Conservation (phyloP, 768 basidiomycete species). For the Podaxis sp. region DNA sequence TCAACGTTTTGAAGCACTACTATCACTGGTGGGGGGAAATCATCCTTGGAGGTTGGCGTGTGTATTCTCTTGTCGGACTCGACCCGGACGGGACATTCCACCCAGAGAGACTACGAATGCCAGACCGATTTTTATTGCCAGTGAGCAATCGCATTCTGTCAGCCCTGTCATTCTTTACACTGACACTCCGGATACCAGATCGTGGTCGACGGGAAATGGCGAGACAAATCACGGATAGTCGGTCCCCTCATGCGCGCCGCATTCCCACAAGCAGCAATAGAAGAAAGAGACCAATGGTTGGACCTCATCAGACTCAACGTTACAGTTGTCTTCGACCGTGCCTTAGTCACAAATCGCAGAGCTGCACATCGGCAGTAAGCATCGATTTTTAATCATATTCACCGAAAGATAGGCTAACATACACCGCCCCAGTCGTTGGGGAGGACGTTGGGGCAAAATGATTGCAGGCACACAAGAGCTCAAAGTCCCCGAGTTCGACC, state of each 20-base stretch:
- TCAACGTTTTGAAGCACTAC: slow-evolving; percentile 28
- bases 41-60: slow-evolving; percentile 37
- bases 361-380: slow-evolving; percentile 50
- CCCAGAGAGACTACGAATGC: slow-evolving; percentile 17
- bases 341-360: slow-evolving; percentile 57
- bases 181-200: slow-evolving; percentile 15
- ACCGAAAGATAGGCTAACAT: background rate
- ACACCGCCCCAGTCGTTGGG: slow-evolving; percentile 20
- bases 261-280: slow-evolving; percentile 57
- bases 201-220: slow-evolving; percentile 38
- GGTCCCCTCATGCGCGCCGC: slow-evolving; percentile 60
- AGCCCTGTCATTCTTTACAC: slow-evolving; percentile 2
- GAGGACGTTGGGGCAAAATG: slow-evolving; percentile 30
- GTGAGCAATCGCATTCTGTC: background rate
- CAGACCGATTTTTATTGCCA: slow-evolving; percentile 29
- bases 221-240: slow-evolving; percentile 58
- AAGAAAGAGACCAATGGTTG: slow-evolving; percentile 55
- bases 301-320: slow-evolving; percentile 42
- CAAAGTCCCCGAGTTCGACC: slow-evolving; percentile 14
- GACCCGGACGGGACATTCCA: slow-evolving; percentile 11
- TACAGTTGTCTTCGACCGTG: slow-evolving; percentile 58
- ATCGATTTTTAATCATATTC: background rate
- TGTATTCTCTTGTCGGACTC: slow-evolving; percentile 27
- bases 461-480: slow-evolving; percentile 29
- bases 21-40: slow-evolving; percentile 48